Evolutionary conservation across 2,329 filamentous ascomycete species (phyloP), one percentile per base, ranked within the genome.

Genomic region (Akanthomyces lecanii): DNA sequence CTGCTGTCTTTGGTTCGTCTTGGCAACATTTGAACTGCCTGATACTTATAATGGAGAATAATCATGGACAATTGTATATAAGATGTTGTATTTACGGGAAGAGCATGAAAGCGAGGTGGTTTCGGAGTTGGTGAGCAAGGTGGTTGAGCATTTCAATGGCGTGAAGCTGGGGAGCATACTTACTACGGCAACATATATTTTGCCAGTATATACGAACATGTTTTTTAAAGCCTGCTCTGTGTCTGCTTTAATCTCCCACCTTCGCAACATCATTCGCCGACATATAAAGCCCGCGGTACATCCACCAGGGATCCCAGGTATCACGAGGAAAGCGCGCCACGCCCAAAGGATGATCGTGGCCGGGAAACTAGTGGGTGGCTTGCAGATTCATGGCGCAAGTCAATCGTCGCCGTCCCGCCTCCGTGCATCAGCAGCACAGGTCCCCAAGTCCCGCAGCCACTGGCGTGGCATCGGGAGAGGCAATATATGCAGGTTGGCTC

Each of bases 1-100:
- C 11, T 61, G 10, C 58, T 61, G 38, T 25, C 58, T 1, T 38
- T 53, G 25, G 16, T 61, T 7, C 50, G 58, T 23, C 38, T 61
- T 8, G 48, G 58, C 5, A 21, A 25, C 23, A n/a, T 33, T 48
- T 25, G 12, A 28, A 36, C 8, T 36, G 33, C 8, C 33, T 10
- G 8, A 11, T 11, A 36, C 33, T 36, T 36, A 6, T n/a, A 47
- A 44, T 4, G 25, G 23, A 18, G 18, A 16, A 4, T 28, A 30
- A 30, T 30, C 28, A 12, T n/a, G 14, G 4, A 44, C 25, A 18
- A 11, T 44, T 44, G 38, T 36, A 55, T 28, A 42, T 52, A 44
- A 28, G 1, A 18, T 21, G 40, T 11, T 8, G 40, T 10, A 57
- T 57, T n/a, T 10, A 12, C 14, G 21, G 50, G 16, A 52, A 5